phyloP scores from a whole-genome alignment of 148 eudicot species.

The Vaccinium corymbosum region DNA sequence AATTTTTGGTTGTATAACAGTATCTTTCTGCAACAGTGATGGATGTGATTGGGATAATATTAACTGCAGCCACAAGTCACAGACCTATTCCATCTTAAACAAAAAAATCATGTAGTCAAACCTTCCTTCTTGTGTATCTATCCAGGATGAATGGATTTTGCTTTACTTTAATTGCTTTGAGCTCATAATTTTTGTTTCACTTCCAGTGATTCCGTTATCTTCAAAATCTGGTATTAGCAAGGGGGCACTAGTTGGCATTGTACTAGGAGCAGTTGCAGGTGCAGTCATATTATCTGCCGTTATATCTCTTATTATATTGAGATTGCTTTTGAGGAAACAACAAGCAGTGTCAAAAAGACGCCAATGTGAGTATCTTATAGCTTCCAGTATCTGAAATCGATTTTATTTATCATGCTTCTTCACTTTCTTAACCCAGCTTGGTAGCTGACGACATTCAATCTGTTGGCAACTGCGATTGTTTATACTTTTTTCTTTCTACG shows the following conservation, averaged over 20 bases:
- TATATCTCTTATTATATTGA: constrained; percentile 39
- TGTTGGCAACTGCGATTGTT: neutral
- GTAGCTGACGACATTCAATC: neutral
- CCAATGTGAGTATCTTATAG: constrained; percentile 28
- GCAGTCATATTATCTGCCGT: constrained; percentile 42
- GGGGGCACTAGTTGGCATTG: constrained; percentile 59
- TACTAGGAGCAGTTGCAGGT: constrained; percentile 53
- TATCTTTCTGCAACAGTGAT: neutral
- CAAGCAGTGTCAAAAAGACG: constrained; percentile 30
- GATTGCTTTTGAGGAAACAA: constrained; percentile 25
- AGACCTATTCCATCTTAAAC: neutral
- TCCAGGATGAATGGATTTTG: neutral
- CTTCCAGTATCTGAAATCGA: neutral
- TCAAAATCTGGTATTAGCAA: constrained; percentile 48
- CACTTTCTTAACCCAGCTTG: neutral
- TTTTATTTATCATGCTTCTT: neutral
- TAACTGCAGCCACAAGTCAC: neutral
- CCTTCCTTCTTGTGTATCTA: neutral
- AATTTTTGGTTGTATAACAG: neutral
- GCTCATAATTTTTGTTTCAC: constrained; percentile 10
- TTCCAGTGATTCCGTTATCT: constrained; percentile 38
- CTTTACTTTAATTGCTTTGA: neutral
- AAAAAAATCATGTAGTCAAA: neutral
- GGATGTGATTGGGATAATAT: neutral
- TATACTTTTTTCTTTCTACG: too few species aligned